A percentile compares a stretch with the other conserved stretches of the same genome.
Evolutionary conservation across 2,329 filamentous ascomycete species (phyloP).

Genomic region (Waltergamsia citrina): DNA sequence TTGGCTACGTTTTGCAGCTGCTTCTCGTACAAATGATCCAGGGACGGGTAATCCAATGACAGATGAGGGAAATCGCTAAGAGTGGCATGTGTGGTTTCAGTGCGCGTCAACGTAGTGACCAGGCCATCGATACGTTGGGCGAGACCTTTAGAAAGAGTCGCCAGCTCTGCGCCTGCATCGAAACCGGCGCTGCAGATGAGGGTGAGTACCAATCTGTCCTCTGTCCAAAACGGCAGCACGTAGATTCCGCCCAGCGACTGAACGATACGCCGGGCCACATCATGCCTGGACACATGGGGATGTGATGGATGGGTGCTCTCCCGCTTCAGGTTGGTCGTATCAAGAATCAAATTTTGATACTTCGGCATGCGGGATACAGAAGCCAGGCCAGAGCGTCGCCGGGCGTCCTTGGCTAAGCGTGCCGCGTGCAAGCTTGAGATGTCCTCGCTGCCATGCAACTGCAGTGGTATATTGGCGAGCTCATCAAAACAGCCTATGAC

Average conservation of each 20-base stretch:
- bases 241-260: constrained; percentile 3
- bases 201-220: constrained; percentile 3
- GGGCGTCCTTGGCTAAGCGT: constrained; percentile 4
- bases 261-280: no score
- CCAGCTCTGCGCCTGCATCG: constrained; percentile 1
- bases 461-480: constrained; percentile 5
- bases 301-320: no score
- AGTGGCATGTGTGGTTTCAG: no score
- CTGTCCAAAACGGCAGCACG: constrained; percentile 4
- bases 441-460: no score
- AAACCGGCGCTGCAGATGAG: constrained; percentile 3
- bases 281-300: no score
- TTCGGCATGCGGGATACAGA: constrained; percentile 1
- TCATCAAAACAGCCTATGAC: constrained; percentile 6
- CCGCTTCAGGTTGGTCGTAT: constrained; percentile 2
- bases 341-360: constrained; percentile 2
- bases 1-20: constrained; percentile 3
- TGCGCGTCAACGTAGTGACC: not conserved
- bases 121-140: constrained; percentile 1
- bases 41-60: constrained; percentile 4
- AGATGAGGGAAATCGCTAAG: constrained; percentile 1
- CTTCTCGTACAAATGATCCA: constrained; percentile 5
- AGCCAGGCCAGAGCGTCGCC: constrained; percentile 2
- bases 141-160: not conserved
- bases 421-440: constrained; percentile 1